Conservation (phyloP, 2,329 filamentous ascomycete species). For the Calonectria pauciramosa region DNA sequence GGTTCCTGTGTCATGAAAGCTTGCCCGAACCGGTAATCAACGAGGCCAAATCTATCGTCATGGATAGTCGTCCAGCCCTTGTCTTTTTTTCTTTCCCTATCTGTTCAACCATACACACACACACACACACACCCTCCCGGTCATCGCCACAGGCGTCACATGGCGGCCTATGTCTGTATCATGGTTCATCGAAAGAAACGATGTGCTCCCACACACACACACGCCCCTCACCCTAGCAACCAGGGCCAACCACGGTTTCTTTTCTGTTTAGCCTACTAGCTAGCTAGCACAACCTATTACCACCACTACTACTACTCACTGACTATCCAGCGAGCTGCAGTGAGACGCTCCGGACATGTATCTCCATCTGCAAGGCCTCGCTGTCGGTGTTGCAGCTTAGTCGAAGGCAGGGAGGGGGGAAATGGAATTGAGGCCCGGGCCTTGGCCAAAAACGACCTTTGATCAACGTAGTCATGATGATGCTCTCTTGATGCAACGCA, state of each 20-base stretch:
- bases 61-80: slow-evolving; percentile 1
- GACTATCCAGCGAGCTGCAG: neutral
- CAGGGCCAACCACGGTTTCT: neutral
- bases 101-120: neutral
- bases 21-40: neutral
- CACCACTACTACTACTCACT: neutral
- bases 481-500: neutral
- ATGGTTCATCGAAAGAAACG: neutral
- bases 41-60: neutral
- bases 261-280: neutral
- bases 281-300: neutral
- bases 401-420: neutral
- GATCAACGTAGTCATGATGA: neutral
- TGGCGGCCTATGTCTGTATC: neutral
- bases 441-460: neutral
- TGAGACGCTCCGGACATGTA: slow-evolving; percentile 34
- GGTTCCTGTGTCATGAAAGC: neutral
- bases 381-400: slow-evolving; percentile 19
- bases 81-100: slow-evolving; percentile 18
- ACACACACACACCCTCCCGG: neutral
- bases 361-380: slow-evolving; percentile 28
- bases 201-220: neutral
- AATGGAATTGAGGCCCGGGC: neutral
- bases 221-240: neutral
- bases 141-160: neutral